These are phyloP conservation scores for Orychophragmus violaceus DNA, from an alignment of 345 rosid genomes.

Conservation along the genomic window DNA sequence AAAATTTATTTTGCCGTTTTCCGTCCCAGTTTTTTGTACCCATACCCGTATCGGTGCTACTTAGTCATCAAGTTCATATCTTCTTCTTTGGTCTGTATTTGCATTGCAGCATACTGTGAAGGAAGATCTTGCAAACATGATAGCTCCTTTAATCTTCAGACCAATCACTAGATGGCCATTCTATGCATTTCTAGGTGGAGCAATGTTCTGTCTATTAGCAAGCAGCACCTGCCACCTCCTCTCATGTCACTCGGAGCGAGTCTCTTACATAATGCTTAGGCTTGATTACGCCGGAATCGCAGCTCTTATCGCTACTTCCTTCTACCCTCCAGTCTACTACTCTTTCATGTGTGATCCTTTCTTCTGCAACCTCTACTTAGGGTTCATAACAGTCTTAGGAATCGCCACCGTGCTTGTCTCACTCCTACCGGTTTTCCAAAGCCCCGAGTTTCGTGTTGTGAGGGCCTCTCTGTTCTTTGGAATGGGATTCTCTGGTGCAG, in stretches of 20 bases:
- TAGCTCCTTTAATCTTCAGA: slow-evolving; percentile 64
- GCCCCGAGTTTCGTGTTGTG: slow-evolving; percentile 55
- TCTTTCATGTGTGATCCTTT: slow-evolving; percentile 91
- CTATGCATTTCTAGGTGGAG: slow-evolving; percentile 83
- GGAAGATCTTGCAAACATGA: slow-evolving; percentile 69
- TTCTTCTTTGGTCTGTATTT: not conserved
- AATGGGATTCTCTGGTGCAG: slow-evolving; percentile 79
- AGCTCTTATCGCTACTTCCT: slow-evolving; percentile 81
- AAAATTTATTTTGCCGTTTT: no score
- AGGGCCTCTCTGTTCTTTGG: slow-evolving; percentile 76
- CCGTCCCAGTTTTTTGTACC: no score
- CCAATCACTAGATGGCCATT: slow-evolving; percentile 96
- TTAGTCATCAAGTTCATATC: not conserved
- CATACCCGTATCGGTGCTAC: no score
- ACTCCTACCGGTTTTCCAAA: slow-evolving; percentile 77
- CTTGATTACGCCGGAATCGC: slow-evolving; percentile 88
- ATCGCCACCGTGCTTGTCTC: slow-evolving; percentile 58
- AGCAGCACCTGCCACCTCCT: slow-evolving; percentile 88
- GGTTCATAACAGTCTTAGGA: slow-evolving; percentile 76
- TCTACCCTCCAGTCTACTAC: slow-evolving; percentile 84
- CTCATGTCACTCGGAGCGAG: slow-evolving; percentile 78
- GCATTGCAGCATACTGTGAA: slow-evolving; percentile 51
- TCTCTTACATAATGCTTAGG: slow-evolving; percentile 86
- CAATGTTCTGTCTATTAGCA: slow-evolving; percentile 90
- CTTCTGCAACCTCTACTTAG: slow-evolving; percentile 83